Evolutionary conservation across 345 rosid species (phyloP), one percentile per base, ranked within the genome.

Genomic region (Sisymbrium irio): DNA sequence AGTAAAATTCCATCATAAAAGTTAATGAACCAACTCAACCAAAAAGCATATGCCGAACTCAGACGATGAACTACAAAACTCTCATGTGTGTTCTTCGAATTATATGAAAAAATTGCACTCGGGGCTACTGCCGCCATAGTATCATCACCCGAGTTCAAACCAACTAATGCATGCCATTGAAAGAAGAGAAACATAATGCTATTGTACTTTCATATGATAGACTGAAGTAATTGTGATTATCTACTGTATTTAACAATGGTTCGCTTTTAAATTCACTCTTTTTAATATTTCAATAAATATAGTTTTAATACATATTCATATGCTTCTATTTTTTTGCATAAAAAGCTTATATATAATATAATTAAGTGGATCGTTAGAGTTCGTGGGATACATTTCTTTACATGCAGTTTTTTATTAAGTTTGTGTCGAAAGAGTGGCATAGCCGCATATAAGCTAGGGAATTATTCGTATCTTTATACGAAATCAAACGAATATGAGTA

Each of bases 381-480:
- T 70, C 58, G 74, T 70, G 75, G 75, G 59, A 56, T 12, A 44
- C 62, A 57, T 57, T 35, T 57, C 73, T 41, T 69, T 54, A 42
- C 65, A 69, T 33, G 22, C 35, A 57, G 4, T 57, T 32, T 15
- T 14, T 56, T 15, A 8, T 2, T n/a, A 9, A 25, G 5, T 27
- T 5, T 41, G 54, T 56, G 51, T 32, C 22, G 25, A 69, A 56
- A 44, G 41, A 17, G 32, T 40, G 60, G 60, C 60, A 30, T 30
- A 55, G 60, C 39, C 32, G 53, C 62, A 67, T 44, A 57, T 57
- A 62, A 68, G 28, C 13, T 20, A 30, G 2, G 36, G 59, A 47
- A 60, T 49, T 33, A 40, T 62, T 51, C 61, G 62, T 51, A 61
- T 72, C 76, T 60, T 71, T 62, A 36, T 2, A 10, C 42, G 55